phyloP scores from a whole-genome alignment of 1,284 basidiomycete genomes.

The Ustilago curta region DNA sequence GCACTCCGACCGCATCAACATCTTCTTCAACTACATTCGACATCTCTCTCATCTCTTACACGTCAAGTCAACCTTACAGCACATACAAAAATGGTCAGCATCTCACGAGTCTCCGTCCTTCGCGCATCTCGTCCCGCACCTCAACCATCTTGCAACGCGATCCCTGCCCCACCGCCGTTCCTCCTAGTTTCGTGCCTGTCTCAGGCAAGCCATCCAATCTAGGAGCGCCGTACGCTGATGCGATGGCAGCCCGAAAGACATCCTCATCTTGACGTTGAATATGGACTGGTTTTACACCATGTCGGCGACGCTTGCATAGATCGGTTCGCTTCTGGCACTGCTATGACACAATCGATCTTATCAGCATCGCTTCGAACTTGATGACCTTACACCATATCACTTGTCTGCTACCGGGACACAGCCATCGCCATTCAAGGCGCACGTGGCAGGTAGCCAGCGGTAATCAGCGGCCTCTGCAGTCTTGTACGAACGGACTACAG shows the following conservation, averaged over 20 bases:
- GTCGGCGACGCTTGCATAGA: not conserved
- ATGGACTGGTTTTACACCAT: not conserved
- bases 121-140: slow-evolving; percentile 6
- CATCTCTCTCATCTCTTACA: not conserved
- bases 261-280: slow-evolving; percentile 6
- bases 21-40: not conserved
- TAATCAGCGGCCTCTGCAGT: not conserved
- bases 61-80: slow-evolving; percentile 11
- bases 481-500: not conserved
- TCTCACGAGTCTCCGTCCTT: slow-evolving; percentile 18
- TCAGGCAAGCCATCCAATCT: not conserved
- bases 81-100: slow-evolving; percentile 45
- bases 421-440: not conserved
- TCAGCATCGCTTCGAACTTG: not conserved
- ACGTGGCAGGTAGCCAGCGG: not conserved
- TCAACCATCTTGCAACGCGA: slow-evolving; percentile 17
- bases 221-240: slow-evolving; percentile 12
- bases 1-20: not conserved
- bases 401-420: not conserved
- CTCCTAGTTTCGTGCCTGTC: not conserved
- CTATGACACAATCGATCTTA: not conserved
- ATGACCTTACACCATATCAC: not conserved
- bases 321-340: not conserved
- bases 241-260: not conserved
- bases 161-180: slow-evolving; percentile 3